Base-by-base conservation (phyloP, 805 yeast genomes). In the Kluyveromyces nonfermentans region DNA sequence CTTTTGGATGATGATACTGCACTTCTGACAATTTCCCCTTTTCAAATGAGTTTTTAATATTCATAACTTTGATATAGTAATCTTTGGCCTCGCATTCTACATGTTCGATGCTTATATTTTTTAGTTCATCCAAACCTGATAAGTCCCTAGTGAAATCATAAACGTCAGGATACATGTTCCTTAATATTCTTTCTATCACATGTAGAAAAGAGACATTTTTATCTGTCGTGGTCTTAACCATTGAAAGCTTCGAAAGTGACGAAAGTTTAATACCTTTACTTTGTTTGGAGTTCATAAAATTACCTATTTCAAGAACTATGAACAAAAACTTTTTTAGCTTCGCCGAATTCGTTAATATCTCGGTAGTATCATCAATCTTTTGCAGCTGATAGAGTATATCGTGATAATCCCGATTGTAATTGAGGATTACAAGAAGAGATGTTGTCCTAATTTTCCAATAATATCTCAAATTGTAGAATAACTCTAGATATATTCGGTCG, bases 391-490 rank as follows among this genome's bases (percentile, higher is more conserved):
- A 56, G 7, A 73, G 69, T 22, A 84, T 61, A 51, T 83, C 89
- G 32, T 72, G 71, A 50, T 79, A 80, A 49, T 84, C 93, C 45
- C 75, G 75, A 44, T 78, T 81, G 61, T 74, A 82, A 3, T 78
- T 73, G 5, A 72, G 64, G 9, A 78, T 60, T 7, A 79, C 69
- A 18, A 70, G 60, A 40, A 84, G 64, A 4, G 85, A 80, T 39
- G 82, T 67, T n/a, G 82, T 75, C 56, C 94, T 70, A 2, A 83
- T 75, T 45, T 73, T 69, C 93, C 93, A 84, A 53, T 84, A 84
- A 41, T 71, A 73, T 49, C 79, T 76, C 54, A 84, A 66, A 53
- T 83, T 82, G 59, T 73, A 80, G 48, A 83, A 78, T 51, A 82
- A 64, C 50, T 80, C 86, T 47, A 84, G 64, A 54, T 75, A 84